Percentiles rank a stretch among this genome's conserved stretches.
phyloP scores from a whole-genome alignment of 768 basidiomycete genomes.

The Suillus decipiens region DNA sequence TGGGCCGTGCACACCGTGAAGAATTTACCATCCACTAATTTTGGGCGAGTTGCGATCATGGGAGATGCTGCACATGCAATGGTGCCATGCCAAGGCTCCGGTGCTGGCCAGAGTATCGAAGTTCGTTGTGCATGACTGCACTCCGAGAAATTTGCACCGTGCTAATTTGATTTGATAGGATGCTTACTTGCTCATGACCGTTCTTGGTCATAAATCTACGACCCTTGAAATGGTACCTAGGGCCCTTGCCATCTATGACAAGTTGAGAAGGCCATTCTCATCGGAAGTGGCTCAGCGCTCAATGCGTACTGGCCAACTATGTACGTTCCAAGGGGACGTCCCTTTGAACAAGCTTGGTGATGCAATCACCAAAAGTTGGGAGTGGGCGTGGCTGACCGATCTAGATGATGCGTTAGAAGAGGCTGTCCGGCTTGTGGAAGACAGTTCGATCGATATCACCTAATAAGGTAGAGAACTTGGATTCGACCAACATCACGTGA shows the following conservation, averaged over 20 bases:
- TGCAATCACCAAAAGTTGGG: conserved; percentile 53
- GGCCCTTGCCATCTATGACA: conserved; percentile 50
- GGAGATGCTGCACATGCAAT: conserved; percentile 47
- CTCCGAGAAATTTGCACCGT: background rate
- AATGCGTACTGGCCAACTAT: conserved; percentile 20
- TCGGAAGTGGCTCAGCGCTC: conserved; percentile 34
- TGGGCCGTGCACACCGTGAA: conserved; percentile 67
- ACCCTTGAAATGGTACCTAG: conserved; percentile 37
- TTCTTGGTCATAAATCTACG: conserved; percentile 45
- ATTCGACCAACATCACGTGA: too few species aligned
- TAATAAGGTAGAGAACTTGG: too few species aligned
- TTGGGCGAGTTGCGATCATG: conserved; percentile 50
- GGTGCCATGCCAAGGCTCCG: conserved; percentile 45
- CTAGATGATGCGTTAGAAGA: conserved; percentile 25
- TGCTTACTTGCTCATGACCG: conserved; percentile 37
- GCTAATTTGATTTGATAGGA: conserved; percentile 25
- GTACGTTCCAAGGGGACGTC: conserved; percentile 20
- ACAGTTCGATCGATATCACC: background rate
- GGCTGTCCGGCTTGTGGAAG: conserved; percentile 19
- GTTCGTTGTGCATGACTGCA: conserved; percentile 23
- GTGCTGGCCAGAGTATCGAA: conserved; percentile 46
- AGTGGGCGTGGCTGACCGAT: conserved; percentile 45
- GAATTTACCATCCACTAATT: conserved; percentile 51
- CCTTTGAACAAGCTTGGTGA: conserved; percentile 43
- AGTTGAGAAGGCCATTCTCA: conserved; percentile 49